Conservation (phyloP, 768 basidiomycete genomes). For the Lactarius psammicola region DNA sequence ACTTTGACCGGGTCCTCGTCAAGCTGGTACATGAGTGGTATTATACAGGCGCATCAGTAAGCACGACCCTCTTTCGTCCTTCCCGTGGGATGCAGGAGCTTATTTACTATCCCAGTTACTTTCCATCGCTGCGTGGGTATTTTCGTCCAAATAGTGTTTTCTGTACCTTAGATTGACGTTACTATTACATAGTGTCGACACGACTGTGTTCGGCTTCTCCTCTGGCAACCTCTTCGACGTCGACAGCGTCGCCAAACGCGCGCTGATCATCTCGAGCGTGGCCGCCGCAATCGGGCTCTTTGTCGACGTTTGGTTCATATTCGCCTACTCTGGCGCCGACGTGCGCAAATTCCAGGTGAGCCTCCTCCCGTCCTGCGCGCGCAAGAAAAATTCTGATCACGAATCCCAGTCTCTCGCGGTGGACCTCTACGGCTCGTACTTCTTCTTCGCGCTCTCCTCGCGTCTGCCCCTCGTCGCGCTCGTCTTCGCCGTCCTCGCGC, state of each 20-base stretch:
- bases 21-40: constrained; percentile 63
- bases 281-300: constrained; percentile 65
- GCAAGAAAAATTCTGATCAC: not conserved
- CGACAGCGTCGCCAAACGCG: constrained; percentile 44
- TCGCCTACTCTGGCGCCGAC: constrained; percentile 57
- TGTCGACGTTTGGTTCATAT: constrained; percentile 62
- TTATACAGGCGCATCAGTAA: constrained; percentile 58
- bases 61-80: constrained; percentile 28
- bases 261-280: constrained; percentile 57
- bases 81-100: not conserved
- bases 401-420: constrained; percentile 43
- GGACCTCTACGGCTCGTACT: constrained; percentile 58
- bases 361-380: constrained; percentile 14
- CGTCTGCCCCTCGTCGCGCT: constrained; percentile 63
- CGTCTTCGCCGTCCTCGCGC: constrained; percentile 52
- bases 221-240: constrained; percentile 52
- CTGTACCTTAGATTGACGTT: constrained; percentile 9
- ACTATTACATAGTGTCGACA: constrained; percentile 38
- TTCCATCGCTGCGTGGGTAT: constrained; percentile 54
- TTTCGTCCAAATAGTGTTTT: not conserved
- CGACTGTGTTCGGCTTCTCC: constrained; percentile 61
- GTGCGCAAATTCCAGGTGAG: constrained; percentile 54
- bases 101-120: constrained; percentile 44
- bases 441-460: constrained; percentile 68
- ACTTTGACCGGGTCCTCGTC: constrained; percentile 50